Conservation (phyloP, 2,329 filamentous ascomycete species). For the Diplodia scrobiculata region DNA sequence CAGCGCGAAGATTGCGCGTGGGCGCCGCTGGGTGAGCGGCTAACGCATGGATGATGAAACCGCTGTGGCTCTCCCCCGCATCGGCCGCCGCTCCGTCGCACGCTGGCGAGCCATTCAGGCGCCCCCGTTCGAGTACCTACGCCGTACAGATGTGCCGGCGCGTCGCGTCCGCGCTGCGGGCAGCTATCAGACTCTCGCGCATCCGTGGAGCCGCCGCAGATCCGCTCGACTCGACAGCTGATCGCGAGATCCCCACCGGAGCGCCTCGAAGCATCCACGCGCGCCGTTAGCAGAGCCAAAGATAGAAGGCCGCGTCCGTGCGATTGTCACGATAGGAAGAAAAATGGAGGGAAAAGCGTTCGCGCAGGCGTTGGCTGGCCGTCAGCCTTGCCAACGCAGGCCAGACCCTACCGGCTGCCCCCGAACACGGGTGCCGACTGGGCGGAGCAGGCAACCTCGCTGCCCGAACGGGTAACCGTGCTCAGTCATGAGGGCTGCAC, state of each 20-base stretch:
- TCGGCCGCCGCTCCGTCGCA: slow-evolving; percentile 15
- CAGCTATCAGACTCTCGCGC: slow-evolving; percentile 21
- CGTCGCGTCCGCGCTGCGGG: slow-evolving; percentile 10
- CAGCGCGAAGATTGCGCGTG: slow-evolving; percentile 2
- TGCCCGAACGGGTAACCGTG: slow-evolving; percentile 21
- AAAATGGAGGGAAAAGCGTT: not conserved
- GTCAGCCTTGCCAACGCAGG: slow-evolving; percentile 4
- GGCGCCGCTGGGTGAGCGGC: not conserved
- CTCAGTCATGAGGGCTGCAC: slow-evolving; percentile 10
- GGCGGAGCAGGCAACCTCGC: slow-evolving; percentile 8
- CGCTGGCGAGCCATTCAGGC: not conserved
- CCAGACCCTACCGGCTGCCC: slow-evolving; percentile 1
- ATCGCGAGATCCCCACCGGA: not conserved
- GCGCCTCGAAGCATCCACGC: not conserved
- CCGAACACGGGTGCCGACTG: not conserved
- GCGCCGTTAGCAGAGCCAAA: not conserved
- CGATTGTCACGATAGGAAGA: not conserved
- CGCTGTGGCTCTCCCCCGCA: slow-evolving; percentile 12
- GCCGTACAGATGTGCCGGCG: slow-evolving; percentile 7
- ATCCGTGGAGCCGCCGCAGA: slow-evolving; percentile 24
- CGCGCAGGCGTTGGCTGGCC: not conserved
- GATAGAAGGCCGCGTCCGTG: not conserved
- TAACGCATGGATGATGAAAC: slow-evolving; percentile 11
- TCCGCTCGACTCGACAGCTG: slow-evolving; percentile 11
- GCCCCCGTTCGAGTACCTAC: not conserved